Percentiles rank a stretch among this genome's conserved stretches.
Evolutionary conservation across 2,329 filamentous ascomycete species (phyloP).

Genomic region (Alternaria angustiovoidea): DNA sequence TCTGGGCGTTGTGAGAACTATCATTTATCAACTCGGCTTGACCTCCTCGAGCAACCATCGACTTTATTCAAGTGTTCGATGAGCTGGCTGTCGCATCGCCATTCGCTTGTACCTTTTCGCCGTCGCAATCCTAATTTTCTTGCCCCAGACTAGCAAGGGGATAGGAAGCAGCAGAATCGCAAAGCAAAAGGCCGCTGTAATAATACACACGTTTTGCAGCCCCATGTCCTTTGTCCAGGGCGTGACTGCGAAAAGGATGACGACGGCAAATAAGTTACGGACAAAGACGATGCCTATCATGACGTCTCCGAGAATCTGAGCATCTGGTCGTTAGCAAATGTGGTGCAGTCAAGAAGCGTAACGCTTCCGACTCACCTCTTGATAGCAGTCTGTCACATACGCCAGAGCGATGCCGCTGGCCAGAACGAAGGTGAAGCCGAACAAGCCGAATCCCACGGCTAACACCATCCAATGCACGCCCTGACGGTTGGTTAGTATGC

Average conservation of each 20-base stretch:
- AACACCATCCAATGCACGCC: slow-evolving; percentile 36
- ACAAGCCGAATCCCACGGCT: slow-evolving; percentile 51
- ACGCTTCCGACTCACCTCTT: slow-evolving; percentile 10
- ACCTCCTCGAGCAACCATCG: neutral
- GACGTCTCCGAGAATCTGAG: slow-evolving; percentile 56
- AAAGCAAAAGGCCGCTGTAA: slow-evolving; percentile 48
- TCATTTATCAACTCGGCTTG: too few species aligned
- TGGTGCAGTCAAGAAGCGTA: neutral
- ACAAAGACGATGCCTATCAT: slow-evolving; percentile 57
- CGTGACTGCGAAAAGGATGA: slow-evolving; percentile 57
- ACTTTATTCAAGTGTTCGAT: slow-evolving; percentile 14
- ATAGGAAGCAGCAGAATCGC: slow-evolving; percentile 37
- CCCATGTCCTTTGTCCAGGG: slow-evolving; percentile 54
- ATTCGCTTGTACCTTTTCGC: slow-evolving; percentile 18
- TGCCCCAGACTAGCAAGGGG: slow-evolving; percentile 24
- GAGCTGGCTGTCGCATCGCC: slow-evolving; percentile 20
- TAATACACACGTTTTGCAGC: slow-evolving; percentile 53
- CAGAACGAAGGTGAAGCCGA: slow-evolving; percentile 48
- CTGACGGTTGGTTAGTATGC: slow-evolving; percentile 19
- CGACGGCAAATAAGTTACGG: slow-evolving; percentile 55
- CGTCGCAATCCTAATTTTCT: slow-evolving; percentile 20
- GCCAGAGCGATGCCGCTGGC: slow-evolving; percentile 49
- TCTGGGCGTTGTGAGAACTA: neutral
- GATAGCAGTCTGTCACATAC: slow-evolving; percentile 51
- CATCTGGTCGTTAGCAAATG: neutral